Evolutionary conservation across 1,139 yeast species (phyloP), one percentile per base, ranked within the genome.

Genomic region (Blastobotrys malaysiensis): DNA sequence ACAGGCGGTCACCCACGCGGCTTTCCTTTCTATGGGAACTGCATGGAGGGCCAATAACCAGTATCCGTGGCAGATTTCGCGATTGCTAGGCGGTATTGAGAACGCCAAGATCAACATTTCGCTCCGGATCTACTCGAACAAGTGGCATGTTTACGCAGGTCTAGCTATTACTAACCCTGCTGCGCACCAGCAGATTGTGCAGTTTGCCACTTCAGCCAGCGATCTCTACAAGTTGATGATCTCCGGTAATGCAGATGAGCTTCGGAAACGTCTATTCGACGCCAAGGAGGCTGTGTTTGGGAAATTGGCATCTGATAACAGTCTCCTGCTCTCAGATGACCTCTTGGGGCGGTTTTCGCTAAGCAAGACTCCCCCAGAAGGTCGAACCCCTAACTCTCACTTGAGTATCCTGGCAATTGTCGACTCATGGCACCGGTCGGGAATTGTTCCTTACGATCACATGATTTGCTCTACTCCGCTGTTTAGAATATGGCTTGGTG

Each of bases 71-170:
- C 87, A 85, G 60, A 83, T 87, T 4, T 82, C 87, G 1, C 77
- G 83, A 63, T 90, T 96, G 95, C 75, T 83, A 43, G 98, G 99
- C 9, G 98, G 99, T 2, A 77, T 93, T 50, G 99, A 93, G 69
- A 93, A 93, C 69, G 98, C 97, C 27, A 93, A 93, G 65, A 88
- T 91, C 68, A 93, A 93, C 69, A 90, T 93, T 51, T 87, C 98
- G 0, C 73, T 93, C 66, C 77, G 99, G 61, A 93, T 93, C 48
- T 93, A 78, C 69, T 84, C 96, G 27, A 93, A 91, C 72, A 90
- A 91, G 70, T 93, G 97, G 96, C 99, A 93, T 67, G 99, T 93
- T 21, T 93, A 93, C 67, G 99, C 99, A 4, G 99, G 99, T 0
- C 76, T 93, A 63, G 97, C 98, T 9, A 91, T 93, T 58, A 87